phyloP scores from a whole-genome alignment of 2,329 filamentous ascomycete species.

The Claviceps cyperi region DNA sequence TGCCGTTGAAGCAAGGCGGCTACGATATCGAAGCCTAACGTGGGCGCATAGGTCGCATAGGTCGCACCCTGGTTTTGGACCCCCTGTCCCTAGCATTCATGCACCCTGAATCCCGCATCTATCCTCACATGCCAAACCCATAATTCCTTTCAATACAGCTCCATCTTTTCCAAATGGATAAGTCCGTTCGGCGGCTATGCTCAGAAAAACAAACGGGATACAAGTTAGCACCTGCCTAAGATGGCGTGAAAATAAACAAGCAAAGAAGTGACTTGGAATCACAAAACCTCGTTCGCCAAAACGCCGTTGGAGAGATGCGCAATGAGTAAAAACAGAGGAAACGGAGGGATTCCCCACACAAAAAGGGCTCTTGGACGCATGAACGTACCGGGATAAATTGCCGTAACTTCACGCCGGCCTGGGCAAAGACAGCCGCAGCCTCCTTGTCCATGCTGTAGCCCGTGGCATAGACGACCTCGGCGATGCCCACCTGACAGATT shows the following conservation, averaged over 20 bases:
- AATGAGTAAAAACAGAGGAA: neutral
- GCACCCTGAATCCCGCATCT: neutral
- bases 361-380: neutral
- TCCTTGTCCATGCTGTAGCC: constrained; percentile 88
- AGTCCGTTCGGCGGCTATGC: constrained; percentile 47
- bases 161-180: constrained; percentile 44
- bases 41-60: neutral
- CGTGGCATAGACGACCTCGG: constrained; percentile 87
- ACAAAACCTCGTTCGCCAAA: neutral
- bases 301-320: neutral
- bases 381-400: constrained; percentile 71
- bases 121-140: too few relatives aligned
- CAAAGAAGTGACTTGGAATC: neutral
- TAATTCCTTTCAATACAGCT: constrained; percentile 16
- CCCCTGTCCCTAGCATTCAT: neutral
- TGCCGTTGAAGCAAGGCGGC: neutral
- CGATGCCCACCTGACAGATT: constrained; percentile 91
- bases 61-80: neutral
- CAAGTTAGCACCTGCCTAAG: neutral
- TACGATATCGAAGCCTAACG: neutral
- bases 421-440: constrained; percentile 66
- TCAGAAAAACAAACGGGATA: neutral
- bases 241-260: neutral
- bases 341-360: neutral
- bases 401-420: constrained; percentile 70